Percentiles rank a stretch among this genome's conserved stretches.
phyloP scores from a whole-genome alignment of 371 early-diverging fungal genomes.

The Entomophthora muscae region DNA sequence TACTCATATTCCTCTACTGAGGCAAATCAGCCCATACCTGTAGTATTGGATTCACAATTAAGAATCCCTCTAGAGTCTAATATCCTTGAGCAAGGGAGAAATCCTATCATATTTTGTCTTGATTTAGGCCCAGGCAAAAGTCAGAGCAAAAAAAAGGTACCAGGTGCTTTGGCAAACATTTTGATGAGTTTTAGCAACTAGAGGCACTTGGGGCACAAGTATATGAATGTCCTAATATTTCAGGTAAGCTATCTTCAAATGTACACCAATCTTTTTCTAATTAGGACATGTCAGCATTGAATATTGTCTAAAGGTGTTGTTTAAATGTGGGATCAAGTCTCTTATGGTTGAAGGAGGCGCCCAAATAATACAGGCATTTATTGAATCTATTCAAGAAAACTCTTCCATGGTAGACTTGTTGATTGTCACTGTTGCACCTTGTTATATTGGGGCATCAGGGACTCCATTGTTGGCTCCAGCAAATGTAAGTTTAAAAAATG shows the following conservation, averaged over 20 bases:
- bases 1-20: background rate
- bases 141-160: slow-evolving; percentile 10
- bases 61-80: slow-evolving; percentile 30
- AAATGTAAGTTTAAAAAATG: background rate
- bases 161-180: slow-evolving; percentile 11
- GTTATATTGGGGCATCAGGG: slow-evolving; percentile 39
- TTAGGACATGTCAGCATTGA: background rate
- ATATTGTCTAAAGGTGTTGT: background rate
- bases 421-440: slow-evolving; percentile 65
- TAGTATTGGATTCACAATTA: slow-evolving; percentile 62
- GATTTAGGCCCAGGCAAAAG: background rate
- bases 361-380: background rate
- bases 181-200: slow-evolving; percentile 13
- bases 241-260: background rate
- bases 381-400: background rate
- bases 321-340: background rate
- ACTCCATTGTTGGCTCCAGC: slow-evolving; percentile 12
- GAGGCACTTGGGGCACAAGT: slow-evolving; percentile 26
- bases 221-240: slow-evolving; percentile 9
- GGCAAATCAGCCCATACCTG: slow-evolving; percentile 50
- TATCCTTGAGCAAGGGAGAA: slow-evolving; percentile 18
- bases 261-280: background rate
- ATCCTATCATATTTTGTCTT: background rate
- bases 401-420: slow-evolving; percentile 31
- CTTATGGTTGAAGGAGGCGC: slow-evolving; percentile 4